Evolutionary conservation across 345 rosid species (phyloP).

Genomic region (Lepidium africanum): DNA sequence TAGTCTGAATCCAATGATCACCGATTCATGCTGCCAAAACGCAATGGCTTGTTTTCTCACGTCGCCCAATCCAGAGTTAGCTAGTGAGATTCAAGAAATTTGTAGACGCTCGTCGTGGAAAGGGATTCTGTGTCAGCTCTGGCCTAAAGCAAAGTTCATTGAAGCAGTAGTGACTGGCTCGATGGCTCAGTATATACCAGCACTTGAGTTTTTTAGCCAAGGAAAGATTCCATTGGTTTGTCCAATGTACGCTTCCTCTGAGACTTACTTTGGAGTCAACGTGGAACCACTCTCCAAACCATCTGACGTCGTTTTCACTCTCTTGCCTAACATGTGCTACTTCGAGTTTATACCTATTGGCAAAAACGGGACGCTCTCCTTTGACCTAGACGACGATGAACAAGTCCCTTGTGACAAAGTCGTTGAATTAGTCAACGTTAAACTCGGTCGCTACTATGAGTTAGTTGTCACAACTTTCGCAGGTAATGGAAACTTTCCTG

Average conservation of each 20-base stretch:
- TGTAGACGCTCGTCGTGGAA: conserved; percentile 63
- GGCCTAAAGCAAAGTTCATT: conserved; percentile 84
- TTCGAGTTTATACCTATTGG: conserved; percentile 72
- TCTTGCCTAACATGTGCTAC: conserved; percentile 86
- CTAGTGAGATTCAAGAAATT: conserved; percentile 44
- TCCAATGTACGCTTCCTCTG: conserved; percentile 92
- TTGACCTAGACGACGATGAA: conserved; percentile 40
- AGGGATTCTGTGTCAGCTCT: conserved; percentile 67
- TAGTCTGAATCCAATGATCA: conserved; percentile 61
- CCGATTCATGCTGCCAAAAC: conserved; percentile 48
- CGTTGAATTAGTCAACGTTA: conserved; percentile 63
- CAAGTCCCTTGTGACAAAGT: conserved; percentile 26
- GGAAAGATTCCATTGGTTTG: conserved; percentile 78
- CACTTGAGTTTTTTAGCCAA: conserved; percentile 71
- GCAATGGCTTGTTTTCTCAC: conserved; percentile 37
- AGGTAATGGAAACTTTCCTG: conserved; percentile 25
- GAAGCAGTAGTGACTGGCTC: conserved; percentile 93
- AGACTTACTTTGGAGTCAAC: conserved; percentile 85
- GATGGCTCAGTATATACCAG: conserved; percentile 88
- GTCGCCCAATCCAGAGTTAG: conserved; percentile 41
- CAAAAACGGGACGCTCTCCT: conserved; percentile 42
- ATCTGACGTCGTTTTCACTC: conserved; percentile 77
- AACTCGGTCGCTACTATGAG: conserved; percentile 70
- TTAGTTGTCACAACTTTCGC: conserved; percentile 85
- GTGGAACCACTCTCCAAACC: conserved; percentile 70